A percentile compares a stretch with the other conserved stretches of the same genome.
phyloP scores from a whole-genome alignment of 768 basidiomycete species.

The Russula ochroleuca region DNA sequence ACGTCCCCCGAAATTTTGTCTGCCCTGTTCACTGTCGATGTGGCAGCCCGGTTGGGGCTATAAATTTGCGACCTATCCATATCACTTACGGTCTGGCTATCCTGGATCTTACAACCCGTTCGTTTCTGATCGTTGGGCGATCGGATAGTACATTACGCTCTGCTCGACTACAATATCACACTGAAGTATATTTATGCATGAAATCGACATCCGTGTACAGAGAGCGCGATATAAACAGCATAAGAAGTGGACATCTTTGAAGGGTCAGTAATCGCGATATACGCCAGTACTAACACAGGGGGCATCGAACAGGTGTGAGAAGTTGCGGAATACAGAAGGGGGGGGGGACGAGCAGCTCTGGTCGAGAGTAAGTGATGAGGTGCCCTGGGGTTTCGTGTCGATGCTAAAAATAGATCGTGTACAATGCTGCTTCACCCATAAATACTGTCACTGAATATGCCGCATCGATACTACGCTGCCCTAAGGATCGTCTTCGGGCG shows the following conservation, averaged over 20 bases:
- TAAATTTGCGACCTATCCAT: background rate
- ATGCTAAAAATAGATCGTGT: slow-evolving; percentile 22
- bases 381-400: slow-evolving; percentile 13
- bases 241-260: slow-evolving; percentile 8
- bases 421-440: slow-evolving; percentile 25
- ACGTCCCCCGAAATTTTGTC: background rate
- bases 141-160: background rate
- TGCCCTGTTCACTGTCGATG: background rate
- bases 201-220: slow-evolving; percentile 23
- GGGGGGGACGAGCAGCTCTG: slow-evolving; percentile 1
- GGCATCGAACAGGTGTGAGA: background rate
- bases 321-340: slow-evolving; percentile 11
- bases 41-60: background rate
- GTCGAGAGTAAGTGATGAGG: slow-evolving; percentile 2
- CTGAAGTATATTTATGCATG: slow-evolving; percentile 5
- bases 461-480: background rate
- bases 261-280: slow-evolving; percentile 5
- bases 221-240: slow-evolving; percentile 16
- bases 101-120: slow-evolving; percentile 1
- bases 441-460: slow-evolving; percentile 16
- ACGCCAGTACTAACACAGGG: slow-evolving; percentile 8
- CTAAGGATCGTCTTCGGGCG: slow-evolving; percentile 11
- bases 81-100: background rate
- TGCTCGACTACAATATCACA: slow-evolving; percentile 4
- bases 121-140: background rate